Conservation (phyloP, 768 basidiomycete genomes). For the Rhodotorula graminis region DNA sequence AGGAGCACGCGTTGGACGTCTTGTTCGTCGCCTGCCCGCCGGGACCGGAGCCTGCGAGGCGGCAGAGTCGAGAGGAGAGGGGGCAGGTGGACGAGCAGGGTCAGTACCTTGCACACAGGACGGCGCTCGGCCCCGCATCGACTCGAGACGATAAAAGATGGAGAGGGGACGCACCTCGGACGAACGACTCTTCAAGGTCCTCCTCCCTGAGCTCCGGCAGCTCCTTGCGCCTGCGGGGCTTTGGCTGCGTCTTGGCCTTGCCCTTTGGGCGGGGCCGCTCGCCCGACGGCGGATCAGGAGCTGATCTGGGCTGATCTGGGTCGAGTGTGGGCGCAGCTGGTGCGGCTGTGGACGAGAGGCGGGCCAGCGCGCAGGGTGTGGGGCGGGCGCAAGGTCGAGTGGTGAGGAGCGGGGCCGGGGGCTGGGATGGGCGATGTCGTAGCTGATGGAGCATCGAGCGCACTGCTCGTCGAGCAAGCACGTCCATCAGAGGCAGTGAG, state of each 20-base stretch:
- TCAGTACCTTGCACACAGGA: neutral
- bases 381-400: no score
- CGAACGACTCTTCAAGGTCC: conserved; percentile 27
- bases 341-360: no score
- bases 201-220: conserved; percentile 25
- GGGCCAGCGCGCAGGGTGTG: no score
- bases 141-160: fast-evolving
- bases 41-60: conserved; percentile 17
- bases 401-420: no score
- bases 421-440: no score
- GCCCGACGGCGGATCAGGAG: no score
- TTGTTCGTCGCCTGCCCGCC: conserved; percentile 36
- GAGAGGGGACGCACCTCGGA: conserved; percentile 13
- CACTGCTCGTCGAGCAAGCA: no score
- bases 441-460: no score
- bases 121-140: neutral
- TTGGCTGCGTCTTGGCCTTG: conserved; percentile 18
- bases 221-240: conserved; percentile 9
- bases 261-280: conserved; percentile 1
- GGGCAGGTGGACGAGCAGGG: neutral
- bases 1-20: conserved; percentile 22
- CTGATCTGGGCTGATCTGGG: no score
- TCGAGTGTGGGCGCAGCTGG: neutral
- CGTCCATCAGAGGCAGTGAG: no score
- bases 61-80: neutral